Conservation (phyloP, 2,329 filamentous ascomycete species). For the Hymenoscyphus infarciens region DNA sequence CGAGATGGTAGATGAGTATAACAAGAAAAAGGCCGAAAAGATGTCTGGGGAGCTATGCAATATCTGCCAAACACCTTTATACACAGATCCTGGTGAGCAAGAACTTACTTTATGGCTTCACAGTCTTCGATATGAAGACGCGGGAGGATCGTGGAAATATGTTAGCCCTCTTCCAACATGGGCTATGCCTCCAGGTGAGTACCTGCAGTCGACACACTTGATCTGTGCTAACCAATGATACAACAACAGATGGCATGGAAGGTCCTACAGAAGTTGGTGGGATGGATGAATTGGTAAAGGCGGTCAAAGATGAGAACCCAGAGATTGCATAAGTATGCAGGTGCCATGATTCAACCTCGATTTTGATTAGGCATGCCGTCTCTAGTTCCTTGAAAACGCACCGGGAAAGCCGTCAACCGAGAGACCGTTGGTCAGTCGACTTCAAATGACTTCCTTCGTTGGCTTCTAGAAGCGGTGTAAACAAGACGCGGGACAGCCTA, state of each 20-base stretch:
- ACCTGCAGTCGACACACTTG: neutral
- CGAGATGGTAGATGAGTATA: slow-evolving; percentile 86
- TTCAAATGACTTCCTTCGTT: neutral
- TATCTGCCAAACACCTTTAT: slow-evolving; percentile 81
- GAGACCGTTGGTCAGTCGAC: neutral
- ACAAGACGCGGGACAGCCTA: too few relatives aligned
- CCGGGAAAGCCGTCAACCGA: neutral
- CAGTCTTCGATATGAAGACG: slow-evolving; percentile 83
- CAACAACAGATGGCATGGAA: slow-evolving; percentile 27
- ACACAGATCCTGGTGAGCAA: slow-evolving; percentile 85
- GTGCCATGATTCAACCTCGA: neutral
- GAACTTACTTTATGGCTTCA: slow-evolving; percentile 94
- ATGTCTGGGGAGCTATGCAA: slow-evolving; percentile 83
- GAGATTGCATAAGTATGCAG: slow-evolving; percentile 29
- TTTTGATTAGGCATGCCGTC: neutral
- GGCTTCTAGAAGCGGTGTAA: too few relatives aligned
- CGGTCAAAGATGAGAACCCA: slow-evolving; percentile 37
- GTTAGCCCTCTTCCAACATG: slow-evolving; percentile 79
- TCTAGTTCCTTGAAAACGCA: neutral
- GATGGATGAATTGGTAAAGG: slow-evolving; percentile 56
- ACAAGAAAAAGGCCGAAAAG: slow-evolving; percentile 87
- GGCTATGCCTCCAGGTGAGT: slow-evolving; percentile 68
- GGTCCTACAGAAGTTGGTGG: slow-evolving; percentile 67
- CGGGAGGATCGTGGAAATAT: slow-evolving; percentile 81
- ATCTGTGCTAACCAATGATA: neutral